Base-by-base conservation (phyloP, 2,329 filamentous ascomycete species). In the Talaromyces sp. region DNA sequence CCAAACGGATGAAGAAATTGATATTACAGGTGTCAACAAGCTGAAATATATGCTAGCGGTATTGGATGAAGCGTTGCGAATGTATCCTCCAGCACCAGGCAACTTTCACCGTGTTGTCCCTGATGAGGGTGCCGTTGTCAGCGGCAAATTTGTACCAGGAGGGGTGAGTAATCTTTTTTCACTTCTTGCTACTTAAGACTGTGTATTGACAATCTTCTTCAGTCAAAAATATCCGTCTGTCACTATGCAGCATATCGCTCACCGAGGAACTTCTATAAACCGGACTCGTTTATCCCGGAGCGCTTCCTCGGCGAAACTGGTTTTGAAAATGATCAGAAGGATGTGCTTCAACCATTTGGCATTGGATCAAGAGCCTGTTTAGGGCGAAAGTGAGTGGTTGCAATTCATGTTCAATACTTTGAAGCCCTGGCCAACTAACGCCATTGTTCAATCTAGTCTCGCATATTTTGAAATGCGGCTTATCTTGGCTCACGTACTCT, bases 31-130 rank as follows among this genome's bases (percentile, higher is more conserved):
- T 47, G 45, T 47, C 6, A 47, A 47, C 45, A 47, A 47, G 19
- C 45, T 47, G 22, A 47, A 47, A 13, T 47, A 47, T 22, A 47
- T 84, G 0, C 74, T 75, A 5, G 81, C 80, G 2, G 77, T 75
- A 60, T 74, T 83, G 24, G 76, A 83, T 57, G 81, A 84, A 66
- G 69, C 76, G 0, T 71, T 83, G 66, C 77, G 82, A 39, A 70
- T 82, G 62, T 76, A 77, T 2, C 80, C 82, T 0, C 74, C 79
- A 0, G 75, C 78, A 1, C 69, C 73, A 10, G 60, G 41, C 27
- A 35, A 68, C 2, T 63, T 74, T 2, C 71, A 69, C 14, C 70
- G 72, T 1, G 63, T 70, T 10, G 64, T 62, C 22, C 69, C 69
- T 2, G 64, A 65, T 7, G 66, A 67, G 22, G 62, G 62, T 22